Evolutionary conservation across 768 basidiomycete species (phyloP).

Genomic region (Naganishia friedmannii): DNA sequence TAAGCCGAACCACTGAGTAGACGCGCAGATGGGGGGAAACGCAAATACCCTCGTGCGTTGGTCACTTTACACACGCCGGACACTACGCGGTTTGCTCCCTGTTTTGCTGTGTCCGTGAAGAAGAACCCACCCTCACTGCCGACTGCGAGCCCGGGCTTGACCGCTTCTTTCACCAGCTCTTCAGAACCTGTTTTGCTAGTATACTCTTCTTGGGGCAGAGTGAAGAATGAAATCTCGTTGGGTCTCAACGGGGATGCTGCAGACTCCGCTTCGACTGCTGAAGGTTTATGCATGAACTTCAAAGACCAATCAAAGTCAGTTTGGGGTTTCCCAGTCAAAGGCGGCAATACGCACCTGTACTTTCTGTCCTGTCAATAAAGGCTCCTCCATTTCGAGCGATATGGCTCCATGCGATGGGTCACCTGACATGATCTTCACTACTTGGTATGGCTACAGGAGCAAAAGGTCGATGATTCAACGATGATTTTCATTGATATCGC

Average conservation of each 20-base stretch:
- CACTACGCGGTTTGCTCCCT: background rate
- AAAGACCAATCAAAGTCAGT: background rate
- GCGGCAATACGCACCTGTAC: conserved; percentile 41
- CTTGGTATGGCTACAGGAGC: conserved; percentile 24
- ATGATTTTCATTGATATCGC: background rate
- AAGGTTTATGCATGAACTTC: conserved; percentile 28
- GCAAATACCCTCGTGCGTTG: conserved; percentile 9
- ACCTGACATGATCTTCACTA: conserved; percentile 48
- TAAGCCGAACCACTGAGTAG: background rate
- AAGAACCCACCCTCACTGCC: conserved; percentile 31
- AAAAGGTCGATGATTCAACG: background rate
- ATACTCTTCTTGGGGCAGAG: conserved; percentile 20
- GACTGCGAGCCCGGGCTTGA: conserved; percentile 12
- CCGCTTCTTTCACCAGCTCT: background rate
- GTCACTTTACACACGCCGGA: conserved; percentile 15
- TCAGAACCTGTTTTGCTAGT: background rate
- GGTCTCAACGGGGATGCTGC: background rate
- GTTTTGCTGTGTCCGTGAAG: conserved; percentile 2
- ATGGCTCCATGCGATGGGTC: conserved; percentile 50
- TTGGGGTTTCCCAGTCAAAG: background rate
- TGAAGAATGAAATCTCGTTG: conserved; percentile 22
- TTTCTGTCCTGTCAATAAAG: conserved; percentile 40
- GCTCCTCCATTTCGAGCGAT: conserved; percentile 47
- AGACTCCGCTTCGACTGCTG: background rate
- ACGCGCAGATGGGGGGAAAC: background rate